A percentile compares a stretch with the other conserved stretches of the same genome.
These are phyloP conservation scores for Chaetomium globosum DNA, from an alignment of 2,329 filamentous ascomycete species.

Conservation along the genomic window DNA sequence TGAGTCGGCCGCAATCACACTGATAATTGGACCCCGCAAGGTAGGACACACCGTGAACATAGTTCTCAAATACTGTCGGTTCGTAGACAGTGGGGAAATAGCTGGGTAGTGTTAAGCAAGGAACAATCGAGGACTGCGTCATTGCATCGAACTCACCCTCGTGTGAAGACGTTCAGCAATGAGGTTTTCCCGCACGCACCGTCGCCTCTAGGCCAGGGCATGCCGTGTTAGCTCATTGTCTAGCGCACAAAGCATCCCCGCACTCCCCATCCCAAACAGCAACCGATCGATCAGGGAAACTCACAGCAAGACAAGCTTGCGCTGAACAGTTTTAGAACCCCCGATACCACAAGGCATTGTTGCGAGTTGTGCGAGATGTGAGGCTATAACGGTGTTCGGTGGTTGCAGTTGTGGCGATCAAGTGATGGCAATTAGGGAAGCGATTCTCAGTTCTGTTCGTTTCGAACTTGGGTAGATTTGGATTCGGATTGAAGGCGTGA, in stretches of 20 bases:
- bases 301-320: conserved; percentile 93
- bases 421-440: neutral
- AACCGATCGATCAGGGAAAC: conserved; percentile 42
- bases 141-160: conserved; percentile 67
- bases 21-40: neutral
- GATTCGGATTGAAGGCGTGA: neutral
- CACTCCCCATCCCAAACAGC: neutral
- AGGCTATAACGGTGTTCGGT: neutral
- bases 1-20: conserved; percentile 22
- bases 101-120: conserved; percentile 48
- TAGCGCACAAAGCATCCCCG: neutral
- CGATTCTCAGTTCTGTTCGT: neutral
- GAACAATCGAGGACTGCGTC: neutral
- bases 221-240: conserved; percentile 14
- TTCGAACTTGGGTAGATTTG: neutral
- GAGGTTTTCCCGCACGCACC: conserved; percentile 98
- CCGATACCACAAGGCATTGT: conserved; percentile 61
- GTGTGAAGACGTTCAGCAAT: conserved; percentile 94
- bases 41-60: conserved; percentile 80
- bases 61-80: conserved; percentile 98
- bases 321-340: conserved; percentile 82
- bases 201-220: conserved; percentile 67
- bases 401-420: neutral
- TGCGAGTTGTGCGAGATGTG: conserved; percentile 12
- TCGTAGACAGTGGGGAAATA: conserved; percentile 99